Percentiles rank a stretch among this genome's conserved stretches.
phyloP scores from a whole-genome alignment of 768 basidiomycete genomes.

The Phallus indusiatus region DNA sequence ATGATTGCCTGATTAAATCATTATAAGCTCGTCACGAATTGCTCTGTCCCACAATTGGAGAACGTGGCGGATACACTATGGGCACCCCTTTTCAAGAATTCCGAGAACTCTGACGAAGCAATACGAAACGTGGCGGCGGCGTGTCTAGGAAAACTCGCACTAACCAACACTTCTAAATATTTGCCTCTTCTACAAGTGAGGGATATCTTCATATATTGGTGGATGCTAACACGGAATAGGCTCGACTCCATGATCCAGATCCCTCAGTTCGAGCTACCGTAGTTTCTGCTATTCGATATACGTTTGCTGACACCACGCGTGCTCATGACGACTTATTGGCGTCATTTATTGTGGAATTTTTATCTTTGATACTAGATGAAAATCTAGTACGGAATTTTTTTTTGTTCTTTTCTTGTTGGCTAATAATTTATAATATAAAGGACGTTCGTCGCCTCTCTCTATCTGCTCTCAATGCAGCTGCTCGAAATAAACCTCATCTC shows the following conservation, averaged over 20 bases:
- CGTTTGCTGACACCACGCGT: constrained; percentile 77
- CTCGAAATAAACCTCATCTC: constrained; percentile 88
- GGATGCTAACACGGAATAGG: constrained; percentile 25
- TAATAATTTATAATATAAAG: constrained; percentile 30
- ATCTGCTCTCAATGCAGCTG: constrained; percentile 88
- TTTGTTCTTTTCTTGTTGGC: not conserved
- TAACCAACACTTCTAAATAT: constrained; percentile 83
- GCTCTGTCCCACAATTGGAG: constrained; percentile 75
- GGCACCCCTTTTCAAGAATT: constrained; percentile 87
- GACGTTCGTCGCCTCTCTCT: constrained; percentile 84
- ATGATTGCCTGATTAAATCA: not conserved
- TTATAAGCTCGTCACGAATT: constrained; percentile 80
- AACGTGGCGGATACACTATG: constrained; percentile 83
- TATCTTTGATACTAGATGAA: constrained; percentile 79
- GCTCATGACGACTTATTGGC: constrained; percentile 88
- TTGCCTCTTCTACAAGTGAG: constrained; percentile 85
- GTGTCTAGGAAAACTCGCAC: constrained; percentile 91
- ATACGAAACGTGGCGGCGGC: constrained; percentile 93
- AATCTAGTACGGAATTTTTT: constrained; percentile 58
- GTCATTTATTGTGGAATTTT: constrained; percentile 81
- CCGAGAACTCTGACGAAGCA: constrained; percentile 82
- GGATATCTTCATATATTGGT: not conserved
- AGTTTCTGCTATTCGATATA: constrained; percentile 83
- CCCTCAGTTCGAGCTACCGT: constrained; percentile 78
- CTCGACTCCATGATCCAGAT: constrained; percentile 57